Base-by-base conservation (phyloP, 768 basidiomycete genomes). In the Lentinula detonsa region DNA sequence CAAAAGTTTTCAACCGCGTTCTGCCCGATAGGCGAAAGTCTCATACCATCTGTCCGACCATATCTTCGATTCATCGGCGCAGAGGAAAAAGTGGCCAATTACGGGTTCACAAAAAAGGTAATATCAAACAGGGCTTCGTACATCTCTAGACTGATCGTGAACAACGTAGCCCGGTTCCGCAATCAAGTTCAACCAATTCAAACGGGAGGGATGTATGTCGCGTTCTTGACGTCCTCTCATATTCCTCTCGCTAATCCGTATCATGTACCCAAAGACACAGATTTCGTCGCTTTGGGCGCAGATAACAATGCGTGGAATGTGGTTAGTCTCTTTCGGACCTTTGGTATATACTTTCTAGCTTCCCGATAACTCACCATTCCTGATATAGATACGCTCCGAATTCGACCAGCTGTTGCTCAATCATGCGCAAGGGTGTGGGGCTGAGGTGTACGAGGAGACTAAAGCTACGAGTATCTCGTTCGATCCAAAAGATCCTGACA, bases 291-390 rank as follows among this genome's bases (percentile, higher is more conserved):
- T 21, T 67, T 85, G 55, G 80, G 82, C 9, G 73, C 75, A 31
- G 71, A 83, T 63, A 84, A 85, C 67, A 80, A 77, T 62, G 76
- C 84, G 1, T 86, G 82, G 81, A 85, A 85, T 66, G 84, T 86
- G 51, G 84, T 86, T 66, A 62, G 81, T 73, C 9, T 48, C 21
- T 5, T 48, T 48, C n/a, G 50, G 5, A 5, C 51, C 48, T n/a
- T 37, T 35, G 50, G 49, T 63, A 34, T 42, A 18, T 46, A 45
- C 57, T 11, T 45, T 15, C 39, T 16, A 33, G 31, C 16, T 31
- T 34, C 11, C 23, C 37, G 48, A 51, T 13, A 10, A 55, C 53
- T 54, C 13, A 28, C n/a, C 4, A 3, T 35, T 18, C 43, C 16
- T 59, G 21, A 23, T 23, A 13, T 58, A 84, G 83, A 70, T 83